Base-by-base conservation (phyloP, 1,284 basidiomycete genomes). In the Volvariella surrecta region DNA sequence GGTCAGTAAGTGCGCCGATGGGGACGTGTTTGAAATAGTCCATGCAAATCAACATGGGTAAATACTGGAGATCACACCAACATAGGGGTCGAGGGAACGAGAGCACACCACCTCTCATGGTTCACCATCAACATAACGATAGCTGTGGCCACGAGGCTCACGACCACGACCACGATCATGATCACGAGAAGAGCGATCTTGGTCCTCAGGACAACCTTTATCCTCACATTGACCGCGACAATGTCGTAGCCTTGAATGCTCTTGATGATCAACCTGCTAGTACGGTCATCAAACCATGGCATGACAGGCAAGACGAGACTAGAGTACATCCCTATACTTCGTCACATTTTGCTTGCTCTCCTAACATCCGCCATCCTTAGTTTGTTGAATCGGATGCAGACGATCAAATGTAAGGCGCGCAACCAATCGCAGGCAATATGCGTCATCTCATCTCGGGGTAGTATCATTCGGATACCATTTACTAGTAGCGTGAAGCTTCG, bases 371-470 rank as follows among this genome's bases (percentile, higher is more conserved):
- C 8, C 17, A 13, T 32, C 42, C 32, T 21, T 46, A 90, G 87
- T 85, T 65, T 50, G 51, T 90, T 32, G 80, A 87, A 57, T 89
- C 87, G 10, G 88, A 90, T 51, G 82, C 81, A 30, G 87, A 90
- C 58, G 86, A 89, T 56, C 84, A 89, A 60, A 61, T 90, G 85
- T 87, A 60, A 51, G 71, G 49, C 40, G 28, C 30, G 37, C 48
- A 38, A 50, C 21, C 3, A 40, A 32, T 22, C 30, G 20, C 9
- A 18, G 20, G 16, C 8, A 39, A 42, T 39, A 35, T 47, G 35
- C 24, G 13, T 18, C 20, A 35, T 17, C 28, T 42, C 30, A 18
- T 28, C 24, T 28, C 24, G 6, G 24, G 32, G 32, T 50, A 88
- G 84, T 56, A 87, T 89, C 50, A 63, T 90, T 44, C 82, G 82